phyloP scores from a whole-genome alignment of 768 basidiomycete genomes.

The Rhizopogon salebrosus region DNA sequence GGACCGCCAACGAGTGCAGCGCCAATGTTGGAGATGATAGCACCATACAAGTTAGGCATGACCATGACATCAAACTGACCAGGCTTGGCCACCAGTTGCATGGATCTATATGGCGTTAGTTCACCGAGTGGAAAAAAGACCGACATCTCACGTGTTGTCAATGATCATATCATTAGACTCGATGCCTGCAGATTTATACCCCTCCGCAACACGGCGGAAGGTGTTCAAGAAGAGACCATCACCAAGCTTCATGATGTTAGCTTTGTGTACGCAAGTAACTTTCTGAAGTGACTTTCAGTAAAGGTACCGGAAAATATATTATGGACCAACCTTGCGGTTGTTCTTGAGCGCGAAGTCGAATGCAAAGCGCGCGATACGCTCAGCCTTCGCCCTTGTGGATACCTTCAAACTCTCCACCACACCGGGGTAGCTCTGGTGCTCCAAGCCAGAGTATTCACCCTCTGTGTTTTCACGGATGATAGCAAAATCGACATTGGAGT shows the following conservation, averaged over 20 bases:
- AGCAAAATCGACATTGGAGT: constrained; percentile 95
- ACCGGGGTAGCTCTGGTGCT: constrained; percentile 97
- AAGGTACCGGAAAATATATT: not conserved
- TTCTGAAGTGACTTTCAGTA: constrained; percentile 48
- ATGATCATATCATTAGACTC: constrained; percentile 98
- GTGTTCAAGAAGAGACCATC: constrained; percentile 99
- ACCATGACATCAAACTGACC: constrained; percentile 99
- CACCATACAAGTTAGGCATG: constrained; percentile 96
- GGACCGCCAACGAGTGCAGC: constrained; percentile 98
- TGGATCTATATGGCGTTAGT: constrained; percentile 53
- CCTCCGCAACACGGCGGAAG: constrained; percentile 93
- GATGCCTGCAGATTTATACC: constrained; percentile 91
- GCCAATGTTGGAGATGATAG: constrained; percentile 97
- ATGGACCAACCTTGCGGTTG: constrained; percentile 74
- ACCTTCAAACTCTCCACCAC: constrained; percentile 99
- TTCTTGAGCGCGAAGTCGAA: constrained; percentile 99
- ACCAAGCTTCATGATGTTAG: constrained; percentile 99
- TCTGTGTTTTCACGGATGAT: constrained; percentile 99
- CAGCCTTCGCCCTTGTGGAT: constrained; percentile 90
- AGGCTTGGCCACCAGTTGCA: constrained; percentile 97
- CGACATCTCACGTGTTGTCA: constrained; percentile 79
- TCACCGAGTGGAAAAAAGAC: not conserved
- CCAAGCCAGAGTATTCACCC: constrained; percentile 98
- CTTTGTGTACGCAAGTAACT: constrained; percentile 99
- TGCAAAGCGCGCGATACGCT: constrained; percentile 94